phyloP scores from a whole-genome alignment of 371 early-diverging fungal species.

The Rhizomucor pusillus region DNA sequence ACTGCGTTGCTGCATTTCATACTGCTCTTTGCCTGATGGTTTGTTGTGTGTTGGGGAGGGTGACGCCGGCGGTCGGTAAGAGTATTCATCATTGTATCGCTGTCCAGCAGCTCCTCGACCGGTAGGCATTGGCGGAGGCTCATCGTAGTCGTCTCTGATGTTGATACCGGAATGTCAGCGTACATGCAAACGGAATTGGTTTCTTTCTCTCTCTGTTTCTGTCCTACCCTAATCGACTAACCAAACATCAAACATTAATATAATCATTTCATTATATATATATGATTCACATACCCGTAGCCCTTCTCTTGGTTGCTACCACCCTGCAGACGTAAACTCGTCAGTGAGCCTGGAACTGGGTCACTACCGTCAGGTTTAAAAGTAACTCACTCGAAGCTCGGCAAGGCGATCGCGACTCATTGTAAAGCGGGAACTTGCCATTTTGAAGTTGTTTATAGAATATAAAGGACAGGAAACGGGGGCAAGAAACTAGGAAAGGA shows the following conservation, averaged over 20 bases:
- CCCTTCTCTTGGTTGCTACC: constrained; percentile 32
- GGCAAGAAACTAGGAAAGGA: constrained; percentile 15
- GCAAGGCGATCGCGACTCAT: constrained; percentile 55
- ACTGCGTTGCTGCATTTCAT: constrained; percentile 40
- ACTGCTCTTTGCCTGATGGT: constrained; percentile 32
- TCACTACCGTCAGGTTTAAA: neutral
- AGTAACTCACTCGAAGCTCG: constrained; percentile 36
- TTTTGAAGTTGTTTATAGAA: constrained; percentile 10
- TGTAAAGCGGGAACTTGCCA: constrained; percentile 46
- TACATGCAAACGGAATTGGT: too few relatives aligned
- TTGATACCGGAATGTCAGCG: neutral
- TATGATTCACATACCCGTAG: constrained; percentile 38
- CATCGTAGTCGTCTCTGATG: constrained; percentile 40
- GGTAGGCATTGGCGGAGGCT: constrained; percentile 38
- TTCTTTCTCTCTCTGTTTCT: too few relatives aligned
- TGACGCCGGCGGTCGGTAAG: constrained; percentile 40
- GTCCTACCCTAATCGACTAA: constrained; percentile 38
- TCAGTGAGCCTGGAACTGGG: neutral
- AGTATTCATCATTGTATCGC: constrained; percentile 24
- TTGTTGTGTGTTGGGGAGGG: constrained; percentile 38
- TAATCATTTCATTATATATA: neutral
- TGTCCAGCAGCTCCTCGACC: constrained; percentile 17
- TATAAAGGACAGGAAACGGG: constrained; percentile 16
- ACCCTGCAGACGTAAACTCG: constrained; percentile 12
- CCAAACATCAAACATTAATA: neutral